A percentile compares a stretch with the other conserved stretches of the same genome.
These are phyloP conservation scores for Paraleonurus japonicus DNA, from an alignment of 257 asterid genomes.

Conservation along the genomic window DNA sequence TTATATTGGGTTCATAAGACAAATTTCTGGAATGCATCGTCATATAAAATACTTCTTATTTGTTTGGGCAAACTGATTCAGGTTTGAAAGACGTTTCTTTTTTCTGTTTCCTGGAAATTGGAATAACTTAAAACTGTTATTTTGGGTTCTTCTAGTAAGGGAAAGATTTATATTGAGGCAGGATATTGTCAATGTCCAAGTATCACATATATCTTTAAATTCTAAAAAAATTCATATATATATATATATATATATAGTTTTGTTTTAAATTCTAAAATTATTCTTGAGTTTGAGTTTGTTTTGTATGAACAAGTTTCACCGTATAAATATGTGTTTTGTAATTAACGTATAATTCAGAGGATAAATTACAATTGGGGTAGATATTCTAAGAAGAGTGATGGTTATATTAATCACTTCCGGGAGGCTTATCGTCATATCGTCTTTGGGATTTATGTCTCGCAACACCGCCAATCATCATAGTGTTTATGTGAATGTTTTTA, in stretches of 20 bases:
- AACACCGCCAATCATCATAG: slow-evolving; percentile 14
- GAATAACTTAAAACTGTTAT: neutral
- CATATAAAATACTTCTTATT: neutral
- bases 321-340: too few relatives aligned
- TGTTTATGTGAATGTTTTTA: slow-evolving; percentile 3
- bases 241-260: too few relatives aligned
- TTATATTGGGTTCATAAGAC: slow-evolving; percentile 14
- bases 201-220: too few relatives aligned
- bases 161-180: too few relatives aligned
- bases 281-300: too few relatives aligned
- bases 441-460: slow-evolving; percentile 16
- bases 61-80: neutral
- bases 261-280: too few relatives aligned
- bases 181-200: too few relatives aligned
- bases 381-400: neutral
- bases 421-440: slow-evolving; percentile 13
- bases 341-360: neutral
- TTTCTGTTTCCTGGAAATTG: neutral
- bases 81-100: neutral
- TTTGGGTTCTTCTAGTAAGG: slow-evolving; percentile 15
- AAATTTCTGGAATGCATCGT: neutral
- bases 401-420: slow-evolving; percentile 7
- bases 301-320: too few relatives aligned
- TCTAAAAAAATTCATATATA: too few relatives aligned
- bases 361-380: neutral